Base-by-base conservation (phyloP, 176 grass and related monocot genomes). In the Avena sativa region DNA sequence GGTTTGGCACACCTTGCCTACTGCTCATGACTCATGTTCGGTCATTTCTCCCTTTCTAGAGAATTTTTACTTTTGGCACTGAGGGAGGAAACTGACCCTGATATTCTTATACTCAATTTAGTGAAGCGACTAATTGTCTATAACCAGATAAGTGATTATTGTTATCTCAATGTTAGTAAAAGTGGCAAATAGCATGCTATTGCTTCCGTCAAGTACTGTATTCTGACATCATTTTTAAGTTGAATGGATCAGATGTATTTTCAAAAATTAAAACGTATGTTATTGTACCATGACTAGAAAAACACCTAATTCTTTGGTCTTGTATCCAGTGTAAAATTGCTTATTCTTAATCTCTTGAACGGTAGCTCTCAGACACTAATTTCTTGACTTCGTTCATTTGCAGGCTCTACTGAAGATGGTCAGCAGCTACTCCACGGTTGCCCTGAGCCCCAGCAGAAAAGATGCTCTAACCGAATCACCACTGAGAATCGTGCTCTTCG, bases 381-480 rank as follows among this genome's bases (percentile, higher is more conserved):
- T 8, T 15, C 30, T 38, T 6, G 13, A 71, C 78, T 71, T 90
- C 3, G 12, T n/a, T 81, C 19, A 74, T 36, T 12, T 56, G 60
- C 82, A 98, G 96, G 96, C 96, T 44, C 84, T 98, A 28, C 71
- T 98, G 79, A 95, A 95, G 82, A 43, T 94, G 80, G 96, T 94
- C 19, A 86, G 84, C 52, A 92, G 62, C 59, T 98, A 96, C 84
- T 94, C 96, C 15, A 80, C 92, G 0, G 73, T 83, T 51, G 96
- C 93, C 4, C 76, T 92, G 70, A 98, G 93, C 86, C 93, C 96
- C 21, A 98, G 86, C 78, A 89, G 93, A 79, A 89, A 84, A 64
- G 90, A 95, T 52, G 61, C 86, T 56, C 81, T 94, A 1, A 96
- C 88, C 2, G 96, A 98, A 57, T 98, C 96, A 0, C 96, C 96